Conservation (phyloP, 495 filamentous ascomycete genomes). For the Annulohypoxylon bovei region DNA sequence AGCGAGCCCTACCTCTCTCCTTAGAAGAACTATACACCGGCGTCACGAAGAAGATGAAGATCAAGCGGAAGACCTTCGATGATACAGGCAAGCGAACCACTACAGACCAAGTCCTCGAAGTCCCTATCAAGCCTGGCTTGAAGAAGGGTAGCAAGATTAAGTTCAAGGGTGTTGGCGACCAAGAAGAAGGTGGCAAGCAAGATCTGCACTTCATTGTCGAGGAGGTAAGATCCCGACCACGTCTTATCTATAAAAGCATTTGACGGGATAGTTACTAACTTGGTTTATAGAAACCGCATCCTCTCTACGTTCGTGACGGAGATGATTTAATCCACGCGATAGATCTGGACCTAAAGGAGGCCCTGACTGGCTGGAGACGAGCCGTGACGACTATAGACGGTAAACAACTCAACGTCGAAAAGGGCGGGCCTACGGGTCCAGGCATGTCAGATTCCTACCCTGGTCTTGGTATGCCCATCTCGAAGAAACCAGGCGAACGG, state of each 20-base stretch:
- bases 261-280: constrained; percentile 25
- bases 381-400: constrained; percentile 94
- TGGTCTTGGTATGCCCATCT: constrained; percentile 86
- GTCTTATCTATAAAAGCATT: background rate
- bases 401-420: constrained; percentile 78
- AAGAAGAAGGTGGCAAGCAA: constrained; percentile 96
- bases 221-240: constrained; percentile 72
- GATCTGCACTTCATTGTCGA: constrained; percentile 94
- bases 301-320: constrained; percentile 81
- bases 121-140: constrained; percentile 92
- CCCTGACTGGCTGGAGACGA: constrained; percentile 92
- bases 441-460: constrained; percentile 85
- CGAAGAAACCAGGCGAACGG: constrained; percentile 83
- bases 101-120: constrained; percentile 89
- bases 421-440: constrained; percentile 84
- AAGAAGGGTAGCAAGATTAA: constrained; percentile 98
- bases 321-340: constrained; percentile 83
- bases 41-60: constrained; percentile 93
- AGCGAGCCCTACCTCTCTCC: constrained; percentile 80
- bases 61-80: constrained; percentile 96
- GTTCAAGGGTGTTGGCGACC: constrained; percentile 94
- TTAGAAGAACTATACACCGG: constrained; percentile 89
- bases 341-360: constrained; percentile 90
- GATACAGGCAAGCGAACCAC: constrained; percentile 81
- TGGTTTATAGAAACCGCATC: constrained; percentile 77